phyloP scores from a whole-genome alignment of 2,329 filamentous ascomycete species.

The Botryosphaeria dothidea region DNA sequence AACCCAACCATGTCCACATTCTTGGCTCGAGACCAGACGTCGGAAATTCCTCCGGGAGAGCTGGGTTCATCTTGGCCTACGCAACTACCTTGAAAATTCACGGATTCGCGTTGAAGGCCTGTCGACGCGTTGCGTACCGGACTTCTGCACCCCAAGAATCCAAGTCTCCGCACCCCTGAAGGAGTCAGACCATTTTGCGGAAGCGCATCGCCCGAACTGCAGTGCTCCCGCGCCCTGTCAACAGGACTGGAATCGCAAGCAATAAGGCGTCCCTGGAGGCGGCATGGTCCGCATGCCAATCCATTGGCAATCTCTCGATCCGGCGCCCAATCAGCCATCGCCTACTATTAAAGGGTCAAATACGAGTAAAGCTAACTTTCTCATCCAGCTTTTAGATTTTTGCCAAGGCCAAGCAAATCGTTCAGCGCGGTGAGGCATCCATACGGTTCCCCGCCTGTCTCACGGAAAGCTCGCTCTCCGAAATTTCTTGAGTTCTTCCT shows the following conservation, averaged over 20 bases:
- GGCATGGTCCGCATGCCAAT: neutral
- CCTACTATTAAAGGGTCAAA: neutral
- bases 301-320: neutral
- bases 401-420: neutral
- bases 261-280: neutral
- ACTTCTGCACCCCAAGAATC: neutral
- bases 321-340: neutral
- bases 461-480: neutral
- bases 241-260: neutral
- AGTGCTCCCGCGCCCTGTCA: neutral
- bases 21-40: neutral
- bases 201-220: neutral
- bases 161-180: neutral
- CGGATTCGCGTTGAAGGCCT: neutral
- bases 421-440: neutral
- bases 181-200: neutral
- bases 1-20: neutral
- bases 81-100: neutral
- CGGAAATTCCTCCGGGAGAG: slow-evolving; percentile 8
- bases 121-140: neutral
- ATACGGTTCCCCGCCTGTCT: neutral
- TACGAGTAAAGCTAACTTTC: neutral
- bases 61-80: neutral
- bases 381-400: neutral
- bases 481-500: neutral